Evolutionary conservation across 1,284 basidiomycete species (phyloP).

Genomic region (Amylostereum chailletii): DNA sequence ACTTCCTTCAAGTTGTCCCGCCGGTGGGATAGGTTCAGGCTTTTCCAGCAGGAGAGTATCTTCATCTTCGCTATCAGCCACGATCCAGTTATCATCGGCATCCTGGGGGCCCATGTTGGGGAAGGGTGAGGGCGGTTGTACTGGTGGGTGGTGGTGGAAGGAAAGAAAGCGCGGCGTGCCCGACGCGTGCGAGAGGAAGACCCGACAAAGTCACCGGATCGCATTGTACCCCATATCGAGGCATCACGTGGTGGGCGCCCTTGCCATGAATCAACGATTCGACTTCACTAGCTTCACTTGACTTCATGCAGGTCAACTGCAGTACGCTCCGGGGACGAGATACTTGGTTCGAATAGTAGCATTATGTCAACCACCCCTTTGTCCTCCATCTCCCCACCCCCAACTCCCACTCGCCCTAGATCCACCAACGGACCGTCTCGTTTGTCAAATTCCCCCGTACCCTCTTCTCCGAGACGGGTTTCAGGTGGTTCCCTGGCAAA

Average conservation of each 20-base stretch:
- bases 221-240: not conserved
- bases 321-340: not conserved
- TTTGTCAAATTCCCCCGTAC: constrained; percentile 3
- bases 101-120: too few relatives aligned
- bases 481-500: too few relatives aligned
- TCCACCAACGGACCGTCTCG: constrained; percentile 6
- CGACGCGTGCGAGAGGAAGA: not conserved
- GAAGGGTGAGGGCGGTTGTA: too few relatives aligned
- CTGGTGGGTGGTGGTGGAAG: not conserved
- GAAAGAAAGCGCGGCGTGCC: not conserved
- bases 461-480: constrained; percentile 1
- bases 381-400: constrained; percentile 2
- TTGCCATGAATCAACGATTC: too few relatives aligned
- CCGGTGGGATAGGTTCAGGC: not conserved
- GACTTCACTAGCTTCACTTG: too few relatives aligned
- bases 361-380: constrained; percentile 9
- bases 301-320: not conserved
- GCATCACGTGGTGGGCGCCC: not conserved
- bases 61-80: constrained; percentile 14
- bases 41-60: constrained; percentile 1
- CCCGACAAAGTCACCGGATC: not conserved
- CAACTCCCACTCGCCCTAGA: constrained; percentile 7
- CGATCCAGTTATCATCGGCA: constrained; percentile 8
- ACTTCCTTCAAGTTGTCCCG: not conserved
- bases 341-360: not conserved